A percentile compares a stretch with the other conserved stretches of the same genome.
phyloP scores from a whole-genome alignment of 768 basidiomycete genomes.

The Boletales sp. region DNA sequence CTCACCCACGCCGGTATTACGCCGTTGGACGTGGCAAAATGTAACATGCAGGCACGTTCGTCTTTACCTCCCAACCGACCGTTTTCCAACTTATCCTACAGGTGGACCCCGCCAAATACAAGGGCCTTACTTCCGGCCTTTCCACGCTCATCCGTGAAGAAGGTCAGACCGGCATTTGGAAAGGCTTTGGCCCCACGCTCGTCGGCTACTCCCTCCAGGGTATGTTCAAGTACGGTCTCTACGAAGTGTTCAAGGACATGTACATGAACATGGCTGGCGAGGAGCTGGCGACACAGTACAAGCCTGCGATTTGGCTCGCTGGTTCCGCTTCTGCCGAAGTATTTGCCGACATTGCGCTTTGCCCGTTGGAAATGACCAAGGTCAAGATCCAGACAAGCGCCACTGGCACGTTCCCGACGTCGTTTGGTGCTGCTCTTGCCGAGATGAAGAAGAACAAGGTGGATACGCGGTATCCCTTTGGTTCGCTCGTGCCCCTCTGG shows the following conservation, averaged over 20 bases:
- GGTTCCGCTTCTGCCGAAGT: constrained; percentile 94
- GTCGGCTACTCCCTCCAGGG: constrained; percentile 95
- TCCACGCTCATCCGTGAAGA: constrained; percentile 72
- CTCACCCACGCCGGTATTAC: constrained; percentile 86
- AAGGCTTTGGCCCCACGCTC: constrained; percentile 90
- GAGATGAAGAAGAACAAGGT: constrained; percentile 64
- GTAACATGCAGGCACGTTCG: constrained; percentile 79
- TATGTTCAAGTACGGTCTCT: constrained; percentile 98
- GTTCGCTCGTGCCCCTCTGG: constrained; percentile 83
- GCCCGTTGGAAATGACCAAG: constrained; percentile 92
- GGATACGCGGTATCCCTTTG: constrained; percentile 83
- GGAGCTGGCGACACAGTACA: constrained; percentile 75
- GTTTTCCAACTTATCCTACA: constrained; percentile 20
- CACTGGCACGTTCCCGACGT: constrained; percentile 71
- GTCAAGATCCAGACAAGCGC: constrained; percentile 85
- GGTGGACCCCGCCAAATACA: constrained; percentile 78
- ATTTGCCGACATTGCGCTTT: constrained; percentile 94
- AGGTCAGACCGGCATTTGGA: constrained; percentile 85
- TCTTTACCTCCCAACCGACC: too few relatives aligned
- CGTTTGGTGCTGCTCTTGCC: constrained; percentile 66
- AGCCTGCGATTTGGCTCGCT: constrained; percentile 88
- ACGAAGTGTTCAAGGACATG: constrained; percentile 92
- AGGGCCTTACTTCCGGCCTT: constrained; percentile 58
- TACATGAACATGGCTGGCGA: constrained; percentile 91
- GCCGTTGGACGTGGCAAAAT: constrained; percentile 85